Conservation (phyloP, 148 eudicot species). For the Linanthus parryae region DNA sequence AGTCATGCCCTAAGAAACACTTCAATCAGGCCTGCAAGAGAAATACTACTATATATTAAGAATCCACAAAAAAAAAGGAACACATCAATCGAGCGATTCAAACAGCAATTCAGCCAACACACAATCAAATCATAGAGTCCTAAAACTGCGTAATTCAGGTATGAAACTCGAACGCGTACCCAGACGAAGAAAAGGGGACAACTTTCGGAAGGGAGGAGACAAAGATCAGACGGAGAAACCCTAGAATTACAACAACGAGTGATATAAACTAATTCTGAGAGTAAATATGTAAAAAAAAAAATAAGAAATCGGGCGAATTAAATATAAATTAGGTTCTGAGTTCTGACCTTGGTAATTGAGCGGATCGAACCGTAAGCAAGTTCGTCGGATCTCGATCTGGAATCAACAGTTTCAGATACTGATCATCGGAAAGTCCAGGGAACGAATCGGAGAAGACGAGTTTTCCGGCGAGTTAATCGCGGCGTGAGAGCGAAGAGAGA, state of each 20-base stretch:
- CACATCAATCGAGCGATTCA: too few relatives aligned
- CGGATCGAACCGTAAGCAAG: constrained; percentile 4
- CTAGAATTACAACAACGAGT: not conserved
- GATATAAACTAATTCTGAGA: not conserved
- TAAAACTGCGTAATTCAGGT: too few relatives aligned
- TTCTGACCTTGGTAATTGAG: not conserved
- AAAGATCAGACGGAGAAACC: not conserved
- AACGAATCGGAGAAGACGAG: not conserved
- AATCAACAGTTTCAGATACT: not conserved
- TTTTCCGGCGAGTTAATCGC: constrained; percentile 3
- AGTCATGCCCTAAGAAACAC: too few relatives aligned
- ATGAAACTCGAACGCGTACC: too few relatives aligned
- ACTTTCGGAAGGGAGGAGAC: not conserved
- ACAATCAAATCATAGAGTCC: too few relatives aligned
- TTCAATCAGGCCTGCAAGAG: too few relatives aligned
- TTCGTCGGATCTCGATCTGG: constrained; percentile 8
- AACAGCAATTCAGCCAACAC: too few relatives aligned
- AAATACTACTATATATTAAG: too few relatives aligned
- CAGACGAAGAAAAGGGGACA: not conserved
- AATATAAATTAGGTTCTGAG: not conserved
- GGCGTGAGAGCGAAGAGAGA: not conserved
- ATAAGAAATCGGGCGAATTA: not conserved
- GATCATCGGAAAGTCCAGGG: not conserved
- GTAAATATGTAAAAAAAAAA: not conserved
- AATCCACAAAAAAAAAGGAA: too few relatives aligned